These are phyloP conservation scores for Fusarium haematococcum DNA, from an alignment of 2,329 filamentous ascomycete genomes.

Conservation along the genomic window DNA sequence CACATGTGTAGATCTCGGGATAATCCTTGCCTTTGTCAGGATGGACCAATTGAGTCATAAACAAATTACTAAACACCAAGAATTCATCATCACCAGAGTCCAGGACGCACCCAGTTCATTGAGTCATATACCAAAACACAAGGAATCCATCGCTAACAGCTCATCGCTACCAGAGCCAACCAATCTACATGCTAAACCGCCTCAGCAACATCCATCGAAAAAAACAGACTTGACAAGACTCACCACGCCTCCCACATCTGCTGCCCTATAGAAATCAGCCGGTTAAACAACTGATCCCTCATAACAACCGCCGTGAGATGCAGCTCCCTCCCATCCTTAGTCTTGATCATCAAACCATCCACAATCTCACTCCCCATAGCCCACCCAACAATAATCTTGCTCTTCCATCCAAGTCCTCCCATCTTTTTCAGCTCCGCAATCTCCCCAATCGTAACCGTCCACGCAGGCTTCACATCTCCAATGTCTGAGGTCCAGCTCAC, in stretches of 20 bases:
- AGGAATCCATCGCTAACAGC: slow-evolving; percentile 8
- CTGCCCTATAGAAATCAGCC: slow-evolving; percentile 78
- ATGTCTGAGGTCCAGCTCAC: slow-evolving; percentile 72
- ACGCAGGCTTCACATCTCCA: slow-evolving; percentile 69
- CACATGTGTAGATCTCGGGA: neutral
- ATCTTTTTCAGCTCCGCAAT: slow-evolving; percentile 82
- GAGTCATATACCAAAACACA: slow-evolving; percentile 3
- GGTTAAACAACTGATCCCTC: slow-evolving; percentile 84
- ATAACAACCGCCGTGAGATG: slow-evolving; percentile 78
- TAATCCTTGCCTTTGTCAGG: neutral
- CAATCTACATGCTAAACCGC: neutral
- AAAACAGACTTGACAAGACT: neutral
- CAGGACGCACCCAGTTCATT: neutral
- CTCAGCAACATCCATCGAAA: neutral
- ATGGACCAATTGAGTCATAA: neutral
- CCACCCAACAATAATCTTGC: slow-evolving; percentile 85
- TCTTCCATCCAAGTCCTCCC: slow-evolving; percentile 87
- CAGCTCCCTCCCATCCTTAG: slow-evolving; percentile 65
- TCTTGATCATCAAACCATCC: slow-evolving; percentile 77
- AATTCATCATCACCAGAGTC: neutral
- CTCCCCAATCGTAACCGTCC: slow-evolving; percentile 77
- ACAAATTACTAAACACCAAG: neutral
- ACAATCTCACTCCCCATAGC: slow-evolving; percentile 78
- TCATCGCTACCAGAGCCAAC: slow-evolving; percentile 6
- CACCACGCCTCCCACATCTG: slow-evolving; percentile 89